Evolutionary conservation across 176 grass and related monocot genomes (phyloP).

Genomic region (Aegilops tauschii): DNA sequence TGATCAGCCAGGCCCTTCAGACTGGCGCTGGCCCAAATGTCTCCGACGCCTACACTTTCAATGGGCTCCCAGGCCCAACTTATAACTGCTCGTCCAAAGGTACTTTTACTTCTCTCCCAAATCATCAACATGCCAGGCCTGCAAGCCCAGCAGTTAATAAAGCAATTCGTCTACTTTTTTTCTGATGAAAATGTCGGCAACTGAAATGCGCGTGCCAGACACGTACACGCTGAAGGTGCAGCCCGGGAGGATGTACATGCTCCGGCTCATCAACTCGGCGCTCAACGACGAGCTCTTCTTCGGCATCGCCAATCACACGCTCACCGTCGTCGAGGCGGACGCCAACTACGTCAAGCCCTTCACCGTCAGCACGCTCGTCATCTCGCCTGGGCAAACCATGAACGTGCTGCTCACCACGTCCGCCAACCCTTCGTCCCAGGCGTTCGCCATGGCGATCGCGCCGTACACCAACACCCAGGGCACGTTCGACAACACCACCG

Average conservation of each 20-base stretch:
- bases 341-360: constrained; percentile 71
- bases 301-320: constrained; percentile 68
- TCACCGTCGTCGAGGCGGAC: constrained; percentile 77
- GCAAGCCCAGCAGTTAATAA: background rate
- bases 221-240: constrained; percentile 70
- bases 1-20: constrained; percentile 64
- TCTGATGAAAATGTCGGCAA: background rate
- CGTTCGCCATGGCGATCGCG: constrained; percentile 58
- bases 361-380: constrained; percentile 42
- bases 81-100: constrained; percentile 73
- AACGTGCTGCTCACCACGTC: constrained; percentile 60
- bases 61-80: constrained; percentile 61
- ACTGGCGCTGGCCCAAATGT: constrained; percentile 58
- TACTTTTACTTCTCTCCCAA: background rate
- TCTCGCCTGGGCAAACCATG: constrained; percentile 75
- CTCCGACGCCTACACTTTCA: constrained; percentile 71
- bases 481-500: constrained; percentile 81
- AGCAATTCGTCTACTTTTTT: background rate
- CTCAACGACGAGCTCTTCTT: constrained; percentile 94
- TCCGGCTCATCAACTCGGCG: constrained; percentile 77
- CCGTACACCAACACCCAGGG: constrained; percentile 57
- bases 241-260: constrained; percentile 60
- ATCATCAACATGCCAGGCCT: background rate
- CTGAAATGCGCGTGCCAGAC: constrained; percentile 21
- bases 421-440: background rate